Evolutionary conservation across 1,284 basidiomycete species (phyloP).

Genomic region (Ceratobasidium sp.): DNA sequence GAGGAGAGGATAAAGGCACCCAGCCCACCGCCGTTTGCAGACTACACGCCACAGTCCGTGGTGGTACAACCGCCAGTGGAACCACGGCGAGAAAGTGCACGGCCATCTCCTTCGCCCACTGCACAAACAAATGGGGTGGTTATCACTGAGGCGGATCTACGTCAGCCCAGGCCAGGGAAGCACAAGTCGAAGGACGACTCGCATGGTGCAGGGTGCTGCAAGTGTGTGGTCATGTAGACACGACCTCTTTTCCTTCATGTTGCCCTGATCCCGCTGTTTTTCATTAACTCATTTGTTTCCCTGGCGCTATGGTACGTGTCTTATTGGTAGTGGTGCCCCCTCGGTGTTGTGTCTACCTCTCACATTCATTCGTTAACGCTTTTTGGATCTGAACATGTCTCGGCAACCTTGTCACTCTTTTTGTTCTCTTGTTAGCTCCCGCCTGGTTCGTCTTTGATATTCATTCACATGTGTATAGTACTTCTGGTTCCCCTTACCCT

Average conservation of each 20-base stretch:
- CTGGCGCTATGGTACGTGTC: conserved; percentile 37
- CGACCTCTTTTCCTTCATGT: conserved; percentile 3
- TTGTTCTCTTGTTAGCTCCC: conserved; percentile 3
- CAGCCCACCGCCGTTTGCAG: conserved; percentile 38
- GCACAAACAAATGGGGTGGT: conserved; percentile 31
- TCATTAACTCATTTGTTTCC: conserved; percentile 6
- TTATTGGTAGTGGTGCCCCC: conserved; percentile 17
- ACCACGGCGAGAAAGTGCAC: conserved; percentile 53
- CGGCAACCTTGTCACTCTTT: conserved; percentile 4
- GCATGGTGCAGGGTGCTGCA: conserved; percentile 47
- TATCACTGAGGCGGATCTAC: conserved; percentile 37
- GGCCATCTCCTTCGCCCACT: conserved; percentile 37
- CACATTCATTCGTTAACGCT: conserved; percentile 25
- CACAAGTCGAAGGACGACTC: conserved; percentile 39
- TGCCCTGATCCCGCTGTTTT: conserved; percentile 12
- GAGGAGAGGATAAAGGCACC: conserved; percentile 35
- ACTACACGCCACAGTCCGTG: conserved; percentile 54
- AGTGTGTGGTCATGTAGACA: conserved; percentile 48
- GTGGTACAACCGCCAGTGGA: conserved; percentile 65
- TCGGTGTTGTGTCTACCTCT: conserved; percentile 16
- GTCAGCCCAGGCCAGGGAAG: conserved; percentile 13
- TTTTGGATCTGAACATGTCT: conserved; percentile 17
- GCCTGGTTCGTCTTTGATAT: conserved; percentile 15
- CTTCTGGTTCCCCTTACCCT: not conserved
- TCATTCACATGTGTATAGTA: conserved; percentile 37